phyloP scores from a whole-genome alignment of 108 stramenopile genomes.

The Cyclotella cryptica region DNA sequence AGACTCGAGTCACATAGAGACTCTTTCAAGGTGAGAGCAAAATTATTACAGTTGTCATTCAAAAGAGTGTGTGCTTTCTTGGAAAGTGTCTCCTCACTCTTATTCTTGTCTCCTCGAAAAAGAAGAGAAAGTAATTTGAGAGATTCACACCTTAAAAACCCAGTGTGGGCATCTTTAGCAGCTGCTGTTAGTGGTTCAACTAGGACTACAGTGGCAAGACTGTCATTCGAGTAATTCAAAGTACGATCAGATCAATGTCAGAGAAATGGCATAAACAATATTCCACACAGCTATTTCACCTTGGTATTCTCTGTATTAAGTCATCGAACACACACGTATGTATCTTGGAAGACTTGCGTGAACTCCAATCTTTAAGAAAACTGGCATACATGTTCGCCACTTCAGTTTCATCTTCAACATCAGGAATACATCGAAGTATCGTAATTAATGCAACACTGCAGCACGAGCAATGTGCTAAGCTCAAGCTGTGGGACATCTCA shows the following conservation, averaged over 20 bases:
- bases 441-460: constrained; percentile 68
- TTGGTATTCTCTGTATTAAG: constrained; percentile 60
- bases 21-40: constrained; percentile 14
- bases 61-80: constrained; percentile 16
- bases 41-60: constrained; percentile 26
- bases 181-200: constrained; percentile 53
- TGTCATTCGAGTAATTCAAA: constrained; percentile 5
- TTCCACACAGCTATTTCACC: constrained; percentile 5
- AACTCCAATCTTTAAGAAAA: constrained; percentile 74
- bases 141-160: constrained; percentile 73
- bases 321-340: constrained; percentile 73
- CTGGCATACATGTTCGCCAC: constrained; percentile 48
- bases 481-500: constrained; percentile 54
- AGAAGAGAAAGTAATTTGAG: constrained; percentile 59
- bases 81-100: constrained; percentile 13
- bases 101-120: constrained; percentile 20
- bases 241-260: constrained; percentile 1
- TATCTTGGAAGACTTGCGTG: constrained; percentile 65
- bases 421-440: constrained; percentile 54
- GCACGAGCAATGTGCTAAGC: constrained; percentile 60
- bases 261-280: background rate
- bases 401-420: constrained; percentile 34
- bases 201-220: constrained; percentile 53
- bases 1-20: constrained; percentile 31
- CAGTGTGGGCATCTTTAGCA: constrained; percentile 56